Base-by-base conservation (phyloP, 176 grass and related monocot species). In the Rhynchospora pubera region DNA sequence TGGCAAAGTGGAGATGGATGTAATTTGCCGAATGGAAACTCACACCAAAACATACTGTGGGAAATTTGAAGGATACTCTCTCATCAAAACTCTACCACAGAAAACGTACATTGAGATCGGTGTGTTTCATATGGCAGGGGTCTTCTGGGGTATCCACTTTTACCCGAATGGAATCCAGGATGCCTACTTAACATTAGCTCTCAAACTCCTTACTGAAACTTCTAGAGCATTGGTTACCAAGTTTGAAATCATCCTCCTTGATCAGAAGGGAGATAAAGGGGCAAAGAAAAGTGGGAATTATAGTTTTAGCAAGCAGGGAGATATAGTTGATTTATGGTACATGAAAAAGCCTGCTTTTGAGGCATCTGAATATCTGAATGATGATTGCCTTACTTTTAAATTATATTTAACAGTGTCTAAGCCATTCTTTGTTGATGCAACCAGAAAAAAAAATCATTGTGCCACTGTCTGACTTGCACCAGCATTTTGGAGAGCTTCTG, bases 331-430 rank as follows among this genome's bases (percentile, higher is more conserved):
- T 58, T 6, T 51, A 7, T 0, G 42, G 43, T 7, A 19, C 7
- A 39, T 51, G 82, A 57, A 10, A 5, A 4, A 80, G 50, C 1
- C 9, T 64, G 86, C 19, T 4, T 0, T 65, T 0, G 46, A 77
- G 76, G 21, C 82, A 70, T 53, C n/a, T 0, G 13, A 16, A 63
- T 6, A 51, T 65, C n/a, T 88, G 63, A 8, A 44, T 12, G 57
- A 72, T 16, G 86, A 88, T 28, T 73, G 53, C 2, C 22, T 87
- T 51, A 65, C 66, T 46, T 51, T 87, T 56, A n/a, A 84, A 51
- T 84, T 70, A 34, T 28, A 46, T 22, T 10, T 88, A 55, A 83
- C 60, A 13, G 72, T 88, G 48, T 18, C 79, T 32, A 55, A 19
- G 0, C 73, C 76, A 1, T 6, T 2, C 4, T 61, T 8, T 30